Conservation (phyloP, 768 basidiomycete species). For the Hypholoma fasciculare region DNA sequence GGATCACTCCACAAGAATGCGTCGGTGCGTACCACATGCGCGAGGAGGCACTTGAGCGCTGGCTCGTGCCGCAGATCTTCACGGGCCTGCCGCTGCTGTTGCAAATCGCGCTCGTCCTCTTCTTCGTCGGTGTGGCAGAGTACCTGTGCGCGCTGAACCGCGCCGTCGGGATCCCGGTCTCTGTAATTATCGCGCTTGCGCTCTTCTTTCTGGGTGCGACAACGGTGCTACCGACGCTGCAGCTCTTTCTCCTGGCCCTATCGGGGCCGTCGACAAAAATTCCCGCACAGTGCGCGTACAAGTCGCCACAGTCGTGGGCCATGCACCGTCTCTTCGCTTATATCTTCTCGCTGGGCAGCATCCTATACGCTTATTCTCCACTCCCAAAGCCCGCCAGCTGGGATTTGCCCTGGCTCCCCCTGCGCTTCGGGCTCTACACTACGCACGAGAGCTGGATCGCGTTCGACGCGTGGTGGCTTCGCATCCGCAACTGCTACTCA, state of each 20-base stretch:
- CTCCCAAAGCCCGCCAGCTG: not conserved
- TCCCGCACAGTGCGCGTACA: conserved; percentile 3
- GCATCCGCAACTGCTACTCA: conserved; percentile 1
- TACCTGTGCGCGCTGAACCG: not conserved
- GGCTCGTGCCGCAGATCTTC: no score
- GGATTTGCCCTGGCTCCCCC: not conserved
- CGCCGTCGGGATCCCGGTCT: not conserved
- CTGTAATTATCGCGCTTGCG: not conserved
- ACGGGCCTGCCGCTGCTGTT: no score
- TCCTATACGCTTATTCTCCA: not conserved
- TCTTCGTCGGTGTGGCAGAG: conserved; percentile 1
- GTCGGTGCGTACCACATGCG: not conserved
- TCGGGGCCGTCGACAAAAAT: not conserved
- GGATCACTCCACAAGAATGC: conserved; percentile 4
- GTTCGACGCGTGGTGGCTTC: conserved; percentile 2
- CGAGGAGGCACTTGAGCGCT: no score
- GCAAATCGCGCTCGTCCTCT: not conserved
- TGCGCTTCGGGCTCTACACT: not conserved
- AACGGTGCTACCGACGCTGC: conserved; percentile 1
- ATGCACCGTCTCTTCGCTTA: not conserved
- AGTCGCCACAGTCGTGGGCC: conserved; percentile 3
- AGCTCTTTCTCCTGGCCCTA: not conserved
- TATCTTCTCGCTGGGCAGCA: not conserved
- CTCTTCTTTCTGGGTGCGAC: no score
- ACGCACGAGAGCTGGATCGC: not conserved